Percentiles rank a stretch among this genome's conserved stretches.
Evolutionary conservation across 768 basidiomycete species (phyloP).

Genomic region (Hygrocybe coccinea): DNA sequence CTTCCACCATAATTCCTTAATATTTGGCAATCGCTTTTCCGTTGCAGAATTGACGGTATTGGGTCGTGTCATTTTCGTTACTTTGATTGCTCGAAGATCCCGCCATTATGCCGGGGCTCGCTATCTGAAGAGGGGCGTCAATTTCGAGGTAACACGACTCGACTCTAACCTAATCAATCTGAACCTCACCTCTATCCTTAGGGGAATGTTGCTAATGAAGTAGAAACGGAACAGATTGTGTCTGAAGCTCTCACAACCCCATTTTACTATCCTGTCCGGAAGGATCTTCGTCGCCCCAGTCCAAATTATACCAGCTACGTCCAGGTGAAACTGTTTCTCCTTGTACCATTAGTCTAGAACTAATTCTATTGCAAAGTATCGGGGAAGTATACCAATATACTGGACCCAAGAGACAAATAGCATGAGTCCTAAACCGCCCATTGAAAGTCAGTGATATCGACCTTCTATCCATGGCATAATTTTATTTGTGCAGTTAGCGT

Average conservation of each 20-base stretch:
- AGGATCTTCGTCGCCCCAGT: constrained; percentile 52
- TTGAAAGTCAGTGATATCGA: constrained; percentile 67
- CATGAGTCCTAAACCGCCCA: constrained; percentile 91
- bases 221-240: constrained; percentile 97
- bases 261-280: constrained; percentile 67
- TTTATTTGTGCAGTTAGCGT: constrained; percentile 63
- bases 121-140: constrained; percentile 90
- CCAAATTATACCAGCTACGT: constrained; percentile 94
- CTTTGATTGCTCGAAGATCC: constrained; percentile 90
- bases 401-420: constrained; percentile 94
- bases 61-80: constrained; percentile 85
- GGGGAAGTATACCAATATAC: constrained; percentile 92
- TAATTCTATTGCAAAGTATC: constrained; percentile 48
- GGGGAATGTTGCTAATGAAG: constrained; percentile 98
- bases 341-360: not conserved
- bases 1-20: not conserved
- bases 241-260: constrained; percentile 85
- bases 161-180: not conserved
- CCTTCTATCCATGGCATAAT: not conserved
- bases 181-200: constrained; percentile 23
- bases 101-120: constrained; percentile 94
- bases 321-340: constrained; percentile 52
- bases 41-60: constrained; percentile 82
- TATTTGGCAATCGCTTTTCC: not conserved
- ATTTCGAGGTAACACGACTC: constrained; percentile 62